Evolutionary conservation across 1,284 basidiomycete species (phyloP), one percentile per base, ranked within the genome.

Genomic region (Ustilago hordei): DNA sequence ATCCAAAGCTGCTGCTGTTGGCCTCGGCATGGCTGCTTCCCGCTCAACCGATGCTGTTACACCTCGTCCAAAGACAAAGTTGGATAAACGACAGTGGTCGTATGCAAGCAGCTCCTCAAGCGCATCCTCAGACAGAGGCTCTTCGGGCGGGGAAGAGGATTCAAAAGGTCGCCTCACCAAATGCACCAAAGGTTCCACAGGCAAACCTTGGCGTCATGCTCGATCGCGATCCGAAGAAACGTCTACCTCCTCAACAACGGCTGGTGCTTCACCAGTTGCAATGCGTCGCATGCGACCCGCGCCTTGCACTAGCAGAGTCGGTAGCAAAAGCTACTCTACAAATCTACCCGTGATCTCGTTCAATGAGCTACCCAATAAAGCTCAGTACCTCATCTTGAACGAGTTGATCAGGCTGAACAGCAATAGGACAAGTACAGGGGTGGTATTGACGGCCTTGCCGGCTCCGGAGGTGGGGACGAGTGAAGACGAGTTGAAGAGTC

Each of bases 371-470:
- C 84, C 84, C 17, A 85, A 85, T 60, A 81, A 80, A 60, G 84
- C 84, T 43, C 84, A 85, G 69, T 85, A 85, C 60, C 55, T 85
- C 32, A 85, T 85, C 35, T 52, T 85, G 34, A 85, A 85, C 67
- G 83, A 85, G 56, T 69, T 85, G 48, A 84, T 85, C 64, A 72
- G 83, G 34, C 62, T 61, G 35, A 80, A 85, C 47, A 84, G 83
- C n/a, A 71, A 68, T 4, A 39, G 65, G 1, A 55, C 43, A 19
- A 45, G 71, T 11, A 85, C 84, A 13, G 79, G 81, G 8, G 84
- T 85, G 41, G 80, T 85, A 41, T 66, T 85, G 28, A 85, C 84
- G 2, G 82, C 82, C 6, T 64, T 85, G 28, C 84, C 84, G 8
- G 83, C 84, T 53, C 83, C 84, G 1, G 84, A 84, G 47, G 71